Conservation (phyloP, 176 grass and related monocot species). For the Luzula sylvatica region DNA sequence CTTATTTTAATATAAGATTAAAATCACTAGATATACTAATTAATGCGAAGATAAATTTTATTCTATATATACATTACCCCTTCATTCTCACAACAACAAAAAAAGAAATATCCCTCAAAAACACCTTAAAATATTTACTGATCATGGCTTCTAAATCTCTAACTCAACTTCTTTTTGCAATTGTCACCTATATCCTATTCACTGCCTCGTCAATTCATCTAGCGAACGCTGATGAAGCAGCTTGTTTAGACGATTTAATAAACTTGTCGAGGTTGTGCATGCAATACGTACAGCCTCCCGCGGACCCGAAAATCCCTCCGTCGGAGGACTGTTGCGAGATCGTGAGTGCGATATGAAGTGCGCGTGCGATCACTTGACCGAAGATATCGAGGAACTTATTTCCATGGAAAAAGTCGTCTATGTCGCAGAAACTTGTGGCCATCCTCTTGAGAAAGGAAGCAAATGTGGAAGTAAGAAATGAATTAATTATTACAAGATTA, state of each 20-base stretch:
- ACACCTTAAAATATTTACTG: too few relatives aligned
- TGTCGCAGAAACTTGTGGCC: not conserved
- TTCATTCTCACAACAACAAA: too few relatives aligned
- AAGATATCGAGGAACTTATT: conserved; percentile 5
- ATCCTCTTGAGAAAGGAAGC: conserved; percentile 8
- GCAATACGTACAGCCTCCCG: conserved; percentile 12
- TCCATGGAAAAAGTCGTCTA: conserved; percentile 43
- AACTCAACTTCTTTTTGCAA: not conserved
- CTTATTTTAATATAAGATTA: too few relatives aligned
- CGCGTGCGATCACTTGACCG: conserved; percentile 23
- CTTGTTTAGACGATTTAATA: not conserved
- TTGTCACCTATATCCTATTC: not conserved
- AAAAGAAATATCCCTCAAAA: too few relatives aligned
- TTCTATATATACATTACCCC: too few relatives aligned
- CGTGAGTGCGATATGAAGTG: conserved; percentile 15
- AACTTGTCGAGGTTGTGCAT: conserved; percentile 2
- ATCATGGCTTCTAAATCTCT: conserved; percentile 10
- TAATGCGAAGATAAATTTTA: too few relatives aligned
- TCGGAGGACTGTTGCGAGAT: conserved; percentile 15
- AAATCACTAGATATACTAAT: too few relatives aligned
- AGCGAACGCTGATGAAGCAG: not conserved
- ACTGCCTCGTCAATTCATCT: not conserved
- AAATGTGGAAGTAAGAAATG: conserved; percentile 19
- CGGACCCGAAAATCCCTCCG: conserved; percentile 21
- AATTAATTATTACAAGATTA: not conserved